Evolutionary conservation across 306 rosid species (phyloP), one percentile per base, ranked within the genome.

Genomic region (Neltuma alba): DNA sequence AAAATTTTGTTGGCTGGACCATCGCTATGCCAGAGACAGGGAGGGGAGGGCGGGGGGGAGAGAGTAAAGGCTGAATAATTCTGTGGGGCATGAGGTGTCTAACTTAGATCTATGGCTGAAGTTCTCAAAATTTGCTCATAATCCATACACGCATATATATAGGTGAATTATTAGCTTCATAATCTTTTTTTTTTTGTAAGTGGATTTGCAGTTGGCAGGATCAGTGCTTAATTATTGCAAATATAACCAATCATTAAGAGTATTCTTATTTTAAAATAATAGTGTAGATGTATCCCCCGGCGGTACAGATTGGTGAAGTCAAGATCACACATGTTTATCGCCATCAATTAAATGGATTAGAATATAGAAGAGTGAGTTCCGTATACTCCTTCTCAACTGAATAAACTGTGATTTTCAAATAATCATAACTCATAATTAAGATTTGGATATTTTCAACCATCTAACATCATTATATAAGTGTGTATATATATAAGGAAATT

Each of bases 181-280:
- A n/a, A 0, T 34, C 16, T 34, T 1, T 64, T 31, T 34, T 1
- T 64, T 65, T 66, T 66, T n/a, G 12, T 23, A 16, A 38, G 50
- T 67, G 48, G 52, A 28, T 21, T 2, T 40, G 20, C 30, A 21
- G 72, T 40, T 40, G 72, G 72, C 31, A 38, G n/a, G 27, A 52
- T 66, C 50, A 11, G 50, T 67, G 50, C 72, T 67, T 67, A 37
- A 67, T 67, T 38, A 66, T 38, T n/a, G 33, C 31, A 38, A 40
- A 67, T 38, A 33, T 38, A 66, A 21, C 72, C 72, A 40, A 67
- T 67, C 72, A 38, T 40, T 38, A 23, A 23, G n/a, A 21, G 7
- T 7, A 5, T 1, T 38, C 3, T 67, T 38, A 21, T 11, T 40
- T 11, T 67, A 40, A 16, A 64, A 33, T n/a, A n/a, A n/a, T n/a